Conservation (phyloP, 192 early-diverging fungal species). For the Coemansia sp. region DNA sequence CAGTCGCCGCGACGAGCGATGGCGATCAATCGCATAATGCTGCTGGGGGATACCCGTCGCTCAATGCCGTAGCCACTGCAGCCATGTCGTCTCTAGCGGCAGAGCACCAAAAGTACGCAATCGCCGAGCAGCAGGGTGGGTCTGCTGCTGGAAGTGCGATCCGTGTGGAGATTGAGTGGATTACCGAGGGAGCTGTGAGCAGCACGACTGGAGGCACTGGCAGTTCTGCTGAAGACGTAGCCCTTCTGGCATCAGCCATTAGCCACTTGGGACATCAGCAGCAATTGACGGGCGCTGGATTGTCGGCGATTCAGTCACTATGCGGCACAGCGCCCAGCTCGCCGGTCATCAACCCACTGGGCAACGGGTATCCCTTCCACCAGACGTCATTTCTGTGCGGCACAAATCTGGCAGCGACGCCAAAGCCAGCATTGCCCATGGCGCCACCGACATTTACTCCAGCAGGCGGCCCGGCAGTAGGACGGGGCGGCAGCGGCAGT, state of each 20-base stretch:
- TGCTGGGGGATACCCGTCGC: conserved; percentile 12
- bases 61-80: conserved; percentile 33
- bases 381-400: neutral
- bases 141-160: conserved; percentile 4
- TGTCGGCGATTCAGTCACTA: conserved; percentile 17
- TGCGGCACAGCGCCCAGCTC: conserved; percentile 30
- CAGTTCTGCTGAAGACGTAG: conserved; percentile 5
- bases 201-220: conserved; percentile 8
- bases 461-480: neutral
- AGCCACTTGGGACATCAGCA: conserved; percentile 3
- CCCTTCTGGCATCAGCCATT: neutral
- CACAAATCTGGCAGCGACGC: conserved; percentile 18
- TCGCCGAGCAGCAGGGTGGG: neutral
- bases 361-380: conserved; percentile 22
- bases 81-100: conserved; percentile 17
- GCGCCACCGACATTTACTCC: conserved; percentile 24
- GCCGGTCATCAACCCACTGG: conserved; percentile 5
- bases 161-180: conserved; percentile 48
- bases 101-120: conserved; percentile 5
- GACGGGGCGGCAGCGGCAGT: neutral
- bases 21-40: neutral
- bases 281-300: conserved; percentile 6
- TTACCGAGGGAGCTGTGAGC: conserved; percentile 13
- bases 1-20: neutral
- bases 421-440: conserved; percentile 23